Base-by-base conservation (phyloP, 2,329 filamentous ascomycete genomes). In the Phymatotrichopsis omnivora region DNA sequence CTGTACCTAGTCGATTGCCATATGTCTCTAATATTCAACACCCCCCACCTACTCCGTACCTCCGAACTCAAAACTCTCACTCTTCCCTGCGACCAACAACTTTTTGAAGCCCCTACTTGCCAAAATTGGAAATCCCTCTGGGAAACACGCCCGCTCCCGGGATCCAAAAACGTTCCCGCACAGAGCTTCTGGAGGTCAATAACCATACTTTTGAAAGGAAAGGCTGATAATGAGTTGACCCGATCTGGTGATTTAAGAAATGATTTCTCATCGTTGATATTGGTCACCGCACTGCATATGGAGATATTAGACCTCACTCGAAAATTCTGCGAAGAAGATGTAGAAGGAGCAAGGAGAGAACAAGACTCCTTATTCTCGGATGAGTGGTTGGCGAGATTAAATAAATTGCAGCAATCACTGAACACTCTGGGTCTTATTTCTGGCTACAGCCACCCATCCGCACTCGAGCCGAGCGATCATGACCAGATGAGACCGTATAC, bases 1-100 rank as follows among this genome's bases (percentile, higher is more conserved):
- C 42, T 58, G 10, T 57, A 54, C 34, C 43, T 58, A 12, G 50
- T 57, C 24, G 56, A 58, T 32, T 58, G 56, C 28, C 53, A 57
- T 30, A 53, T 56, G 35, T 53, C 54, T 12, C 49, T 58, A 30
- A 38, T 57, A 24, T 57, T 58, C 33, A 55, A 57, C 24, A 53
- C 54, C 17, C 56, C 56, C 8, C 56, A 53, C n/a, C 54, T 58
- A 8, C 50, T 57, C 41, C 51, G 55, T 25, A 51, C 50, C 4
- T 49, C 50, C 10, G 56, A 58, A 34, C 46, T 58, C 10, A 53
- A 52, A 24, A 55, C 53, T 38, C 52, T 58, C 27, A 55, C 56
- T n/a, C 45, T 58, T 19, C 56, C 56, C 30, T 58, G 56, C 25
- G 55, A 58, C 32, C 54, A 56, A 28, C 51, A 56, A 25, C 50